These are phyloP conservation scores for Candolleomyces efflorescens DNA, from an alignment of 768 basidiomycete genomes.

Conservation along the genomic window DNA sequence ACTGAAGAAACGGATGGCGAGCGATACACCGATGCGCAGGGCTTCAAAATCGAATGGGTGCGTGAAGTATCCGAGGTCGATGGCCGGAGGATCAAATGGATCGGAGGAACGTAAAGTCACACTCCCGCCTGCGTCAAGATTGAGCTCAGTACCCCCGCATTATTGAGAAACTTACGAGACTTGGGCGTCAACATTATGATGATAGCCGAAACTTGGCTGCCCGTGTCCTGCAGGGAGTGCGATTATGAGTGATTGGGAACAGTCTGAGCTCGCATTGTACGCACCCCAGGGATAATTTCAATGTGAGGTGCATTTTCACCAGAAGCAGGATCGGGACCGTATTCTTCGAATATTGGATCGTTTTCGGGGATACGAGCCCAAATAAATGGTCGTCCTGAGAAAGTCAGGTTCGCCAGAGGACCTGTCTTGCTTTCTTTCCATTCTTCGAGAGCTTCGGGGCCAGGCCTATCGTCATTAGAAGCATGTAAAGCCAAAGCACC, in stretches of 20 bases:
- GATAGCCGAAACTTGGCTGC: not conserved
- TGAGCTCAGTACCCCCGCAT: too few species aligned
- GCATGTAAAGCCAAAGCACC: too few species aligned
- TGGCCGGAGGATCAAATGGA: constrained; percentile 9
- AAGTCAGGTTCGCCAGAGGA: constrained; percentile 2
- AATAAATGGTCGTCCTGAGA: not conserved
- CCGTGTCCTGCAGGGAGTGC: not conserved
- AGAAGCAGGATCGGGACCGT: constrained; percentile 5
- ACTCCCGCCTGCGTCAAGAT: constrained; percentile 6
- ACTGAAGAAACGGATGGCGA: not conserved
- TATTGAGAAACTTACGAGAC: not conserved
- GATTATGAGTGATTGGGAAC: too few species aligned
- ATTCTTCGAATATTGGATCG: constrained; percentile 1
- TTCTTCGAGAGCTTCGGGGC: constrained; percentile 2
- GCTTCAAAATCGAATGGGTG: constrained; percentile 9
- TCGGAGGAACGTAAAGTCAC: constrained; percentile 10
- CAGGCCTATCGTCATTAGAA: too few species aligned
- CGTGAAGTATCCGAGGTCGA: constrained; percentile 7
- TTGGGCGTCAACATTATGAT: not conserved
- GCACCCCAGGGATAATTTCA: constrained; percentile 2
- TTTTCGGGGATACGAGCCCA: constrained; percentile 5
- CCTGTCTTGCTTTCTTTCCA: constrained; percentile 14
- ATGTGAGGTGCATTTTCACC: constrained; percentile 9
- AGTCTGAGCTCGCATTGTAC: too few species aligned
- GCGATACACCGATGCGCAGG: not conserved